Evolutionary conservation across 352 stramenopile genomes (phyloP).

Genomic region (Pythium brachiatum): DNA sequence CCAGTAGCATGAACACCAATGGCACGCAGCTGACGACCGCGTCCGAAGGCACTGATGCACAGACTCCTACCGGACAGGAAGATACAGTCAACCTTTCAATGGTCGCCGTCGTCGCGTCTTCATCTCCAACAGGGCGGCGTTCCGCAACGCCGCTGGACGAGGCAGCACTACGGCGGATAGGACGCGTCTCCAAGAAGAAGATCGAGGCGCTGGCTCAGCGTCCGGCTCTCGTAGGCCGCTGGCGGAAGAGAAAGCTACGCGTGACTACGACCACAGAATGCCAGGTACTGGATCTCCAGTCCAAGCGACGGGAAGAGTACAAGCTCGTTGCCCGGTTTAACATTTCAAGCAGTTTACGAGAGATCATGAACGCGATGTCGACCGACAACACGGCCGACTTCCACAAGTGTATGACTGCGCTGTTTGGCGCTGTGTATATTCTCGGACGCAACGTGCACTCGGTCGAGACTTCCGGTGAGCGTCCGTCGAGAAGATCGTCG

Average conservation of each 20-base stretch:
- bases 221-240: constrained; percentile 44
- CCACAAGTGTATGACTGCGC: constrained; percentile 57
- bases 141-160: constrained; percentile 25
- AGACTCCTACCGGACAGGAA: not conserved
- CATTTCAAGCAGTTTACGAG: constrained; percentile 47
- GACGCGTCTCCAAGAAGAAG: constrained; percentile 39
- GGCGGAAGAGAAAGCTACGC: constrained; percentile 26
- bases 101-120: not conserved
- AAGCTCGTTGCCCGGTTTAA: constrained; percentile 62
- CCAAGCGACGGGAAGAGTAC: constrained; percentile 40
- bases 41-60: constrained; percentile 2
- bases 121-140: not conserved
- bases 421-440: constrained; percentile 66
- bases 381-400: constrained; percentile 47
- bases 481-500: not conserved
- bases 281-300: constrained; percentile 42
- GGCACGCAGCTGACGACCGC: not conserved
- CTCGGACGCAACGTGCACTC: constrained; percentile 45
- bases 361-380: constrained; percentile 59
- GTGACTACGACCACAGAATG: constrained; percentile 32
- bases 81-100: not conserved
- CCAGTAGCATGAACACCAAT: constrained; percentile 13
- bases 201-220: constrained; percentile 43
- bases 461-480: not conserved
- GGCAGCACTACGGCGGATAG: constrained; percentile 30